phyloP scores from a whole-genome alignment of 2,329 filamentous ascomycete species.

The Beauveria bassiana region DNA sequence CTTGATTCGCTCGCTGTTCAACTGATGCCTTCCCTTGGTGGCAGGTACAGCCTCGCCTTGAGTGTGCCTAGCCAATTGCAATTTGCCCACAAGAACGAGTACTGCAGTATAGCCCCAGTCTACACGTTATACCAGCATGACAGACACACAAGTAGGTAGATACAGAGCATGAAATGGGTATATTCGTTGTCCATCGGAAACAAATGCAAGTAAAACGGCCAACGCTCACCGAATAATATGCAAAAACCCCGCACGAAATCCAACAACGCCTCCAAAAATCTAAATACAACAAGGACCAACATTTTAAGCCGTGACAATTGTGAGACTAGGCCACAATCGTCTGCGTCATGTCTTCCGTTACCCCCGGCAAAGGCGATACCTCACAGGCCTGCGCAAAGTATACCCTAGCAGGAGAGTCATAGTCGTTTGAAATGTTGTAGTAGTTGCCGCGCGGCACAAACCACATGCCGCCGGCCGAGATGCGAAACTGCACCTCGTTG shows the following conservation, averaged over 20 bases:
- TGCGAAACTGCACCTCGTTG: constrained; percentile 68
- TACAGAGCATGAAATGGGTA: background rate
- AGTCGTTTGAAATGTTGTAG: constrained; percentile 83
- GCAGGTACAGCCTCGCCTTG: no score
- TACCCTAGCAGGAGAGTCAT: constrained; percentile 62
- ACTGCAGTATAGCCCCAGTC: no score
- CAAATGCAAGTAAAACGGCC: background rate
- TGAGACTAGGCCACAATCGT: background rate
- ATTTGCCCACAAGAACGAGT: no score
- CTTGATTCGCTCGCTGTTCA: no score
- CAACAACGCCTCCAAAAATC: background rate
- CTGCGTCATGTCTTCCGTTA: constrained; percentile 5
- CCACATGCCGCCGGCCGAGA: constrained; percentile 82
- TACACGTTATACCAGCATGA: background rate
- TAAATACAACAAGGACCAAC: background rate
- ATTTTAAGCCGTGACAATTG: background rate
- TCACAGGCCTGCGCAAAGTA: constrained; percentile 92
- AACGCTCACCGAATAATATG: constrained; percentile 3
- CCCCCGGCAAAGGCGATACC: constrained; percentile 20
- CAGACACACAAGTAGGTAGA: no score
- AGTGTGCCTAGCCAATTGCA: no score
- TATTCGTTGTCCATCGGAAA: constrained; percentile 4
- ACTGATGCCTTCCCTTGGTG: no score
- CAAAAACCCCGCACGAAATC: background rate
- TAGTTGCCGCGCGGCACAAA: constrained; percentile 94